Evolutionary conservation across 805 yeast species (phyloP).

Genomic region (Lachancea cidri): DNA sequence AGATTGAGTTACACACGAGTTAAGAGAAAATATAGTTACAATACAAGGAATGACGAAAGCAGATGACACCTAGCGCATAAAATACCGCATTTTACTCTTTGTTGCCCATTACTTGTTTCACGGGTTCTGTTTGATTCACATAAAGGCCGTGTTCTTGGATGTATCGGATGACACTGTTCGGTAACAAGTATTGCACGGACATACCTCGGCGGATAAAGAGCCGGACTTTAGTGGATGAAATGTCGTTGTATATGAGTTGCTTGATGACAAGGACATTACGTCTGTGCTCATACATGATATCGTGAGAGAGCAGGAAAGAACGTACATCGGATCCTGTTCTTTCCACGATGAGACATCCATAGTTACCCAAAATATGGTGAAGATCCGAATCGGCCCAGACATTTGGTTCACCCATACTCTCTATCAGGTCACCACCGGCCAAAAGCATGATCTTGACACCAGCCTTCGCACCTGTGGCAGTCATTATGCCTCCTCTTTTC

Average conservation of each 20-base stretch:
- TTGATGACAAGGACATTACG: slow-evolving; percentile 90
- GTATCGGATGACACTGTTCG: slow-evolving; percentile 90
- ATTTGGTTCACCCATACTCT: slow-evolving; percentile 99
- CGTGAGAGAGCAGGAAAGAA: slow-evolving; percentile 85
- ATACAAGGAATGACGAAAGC: no score
- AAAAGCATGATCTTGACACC: slow-evolving; percentile 93
- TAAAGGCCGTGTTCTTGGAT: slow-evolving; percentile 89
- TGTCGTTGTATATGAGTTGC: slow-evolving; percentile 94
- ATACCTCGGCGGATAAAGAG: slow-evolving; percentile 88
- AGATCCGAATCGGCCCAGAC: slow-evolving; percentile 97
- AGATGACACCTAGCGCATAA: no score
- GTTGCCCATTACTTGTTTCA: slow-evolving; percentile 68
- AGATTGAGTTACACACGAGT: no score
- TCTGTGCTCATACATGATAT: slow-evolving; percentile 95
- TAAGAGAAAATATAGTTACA: no score
- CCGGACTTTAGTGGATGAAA: slow-evolving; percentile 90
- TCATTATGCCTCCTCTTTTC: slow-evolving; percentile 76
- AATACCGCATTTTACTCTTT: slow-evolving; percentile 28
- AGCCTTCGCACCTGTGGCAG: slow-evolving; percentile 52
- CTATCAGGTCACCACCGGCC: slow-evolving; percentile 97
- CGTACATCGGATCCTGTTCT: slow-evolving; percentile 96
- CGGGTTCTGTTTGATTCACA: slow-evolving; percentile 85
- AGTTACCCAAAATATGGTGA: slow-evolving; percentile 90
- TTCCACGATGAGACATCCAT: slow-evolving; percentile 95
- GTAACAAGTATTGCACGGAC: slow-evolving; percentile 92